Evolutionary conservation across 176 grass and related monocot species (phyloP).

Genomic region (Otatea glauca): DNA sequence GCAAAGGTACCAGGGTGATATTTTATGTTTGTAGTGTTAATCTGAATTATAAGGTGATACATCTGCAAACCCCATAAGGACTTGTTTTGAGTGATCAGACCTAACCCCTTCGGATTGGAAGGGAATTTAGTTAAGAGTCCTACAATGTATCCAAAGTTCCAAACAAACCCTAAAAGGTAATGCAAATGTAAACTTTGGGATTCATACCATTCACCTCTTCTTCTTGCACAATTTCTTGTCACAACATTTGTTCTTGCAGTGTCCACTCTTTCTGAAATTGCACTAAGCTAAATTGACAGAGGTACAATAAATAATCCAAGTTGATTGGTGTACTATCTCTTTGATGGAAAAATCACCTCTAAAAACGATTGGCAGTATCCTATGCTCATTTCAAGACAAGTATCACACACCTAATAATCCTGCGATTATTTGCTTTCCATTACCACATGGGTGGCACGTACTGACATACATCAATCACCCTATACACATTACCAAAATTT

Average conservation of each 20-base stretch:
- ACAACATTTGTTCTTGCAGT: neutral
- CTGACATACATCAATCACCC: neutral
- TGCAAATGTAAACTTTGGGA: neutral
- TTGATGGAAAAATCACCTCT: neutral
- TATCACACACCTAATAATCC: neutral
- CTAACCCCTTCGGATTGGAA: no score
- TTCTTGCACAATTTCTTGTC: neutral
- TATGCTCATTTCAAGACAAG: neutral
- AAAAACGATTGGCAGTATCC: neutral
- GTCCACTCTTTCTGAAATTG: slow-evolving; percentile 11
- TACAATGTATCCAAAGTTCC: no score
- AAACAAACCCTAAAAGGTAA: no score
- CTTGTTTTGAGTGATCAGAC: no score
- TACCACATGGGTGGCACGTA: neutral
- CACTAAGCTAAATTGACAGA: neutral
- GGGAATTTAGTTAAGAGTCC: no score
- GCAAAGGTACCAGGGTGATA: neutral
- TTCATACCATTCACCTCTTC: neutral
- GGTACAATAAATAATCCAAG: neutral
- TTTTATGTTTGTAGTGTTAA: neutral
- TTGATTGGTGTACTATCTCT: neutral
- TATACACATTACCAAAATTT: neutral
- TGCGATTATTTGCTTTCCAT: neutral
- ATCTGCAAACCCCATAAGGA: neutral
- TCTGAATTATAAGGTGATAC: neutral